A percentile compares a stretch with the other conserved stretches of the same genome.
phyloP scores from a whole-genome alignment of 495 filamentous ascomycete genomes.

The Tuber melanosporum region DNA sequence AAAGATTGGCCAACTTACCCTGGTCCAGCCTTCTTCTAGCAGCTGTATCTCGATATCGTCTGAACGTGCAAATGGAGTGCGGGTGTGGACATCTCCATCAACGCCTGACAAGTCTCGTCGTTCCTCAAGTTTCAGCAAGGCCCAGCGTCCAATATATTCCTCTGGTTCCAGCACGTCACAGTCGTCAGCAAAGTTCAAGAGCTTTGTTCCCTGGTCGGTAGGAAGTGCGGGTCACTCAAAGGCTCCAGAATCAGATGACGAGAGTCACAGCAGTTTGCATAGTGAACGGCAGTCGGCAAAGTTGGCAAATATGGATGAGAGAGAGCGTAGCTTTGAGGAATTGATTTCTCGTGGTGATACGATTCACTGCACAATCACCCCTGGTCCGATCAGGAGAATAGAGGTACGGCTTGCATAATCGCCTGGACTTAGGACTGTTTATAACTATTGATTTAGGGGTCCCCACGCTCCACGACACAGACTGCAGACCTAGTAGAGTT shows the following conservation, averaged over 20 bases:
- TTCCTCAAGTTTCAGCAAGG: slow-evolving; percentile 42
- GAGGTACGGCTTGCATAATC: slow-evolving; percentile 53
- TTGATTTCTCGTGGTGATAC: slow-evolving; percentile 86
- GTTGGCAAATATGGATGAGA: slow-evolving; percentile 46
- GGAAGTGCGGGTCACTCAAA: slow-evolving; percentile 42
- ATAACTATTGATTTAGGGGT: slow-evolving; percentile 13
- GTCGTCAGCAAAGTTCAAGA: slow-evolving; percentile 51
- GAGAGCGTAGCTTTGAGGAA: slow-evolving; percentile 65
- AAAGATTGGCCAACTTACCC: slow-evolving; percentile 39
- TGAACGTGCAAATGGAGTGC: slow-evolving; percentile 26
- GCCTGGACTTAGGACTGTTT: neutral
- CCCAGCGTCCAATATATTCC: slow-evolving; percentile 51
- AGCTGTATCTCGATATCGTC: slow-evolving; percentile 28
- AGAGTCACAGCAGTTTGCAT: slow-evolving; percentile 50
- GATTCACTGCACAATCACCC: slow-evolving; percentile 88
- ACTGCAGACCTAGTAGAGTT: slow-evolving; percentile 64
- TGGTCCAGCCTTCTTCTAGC: slow-evolving; percentile 35
- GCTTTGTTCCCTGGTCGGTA: slow-evolving; percentile 44
- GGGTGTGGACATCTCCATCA: slow-evolving; percentile 36
- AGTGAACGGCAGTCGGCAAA: slow-evolving; percentile 44
- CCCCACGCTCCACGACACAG: slow-evolving; percentile 25
- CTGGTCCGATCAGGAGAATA: slow-evolving; percentile 78
- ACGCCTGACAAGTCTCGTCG: slow-evolving; percentile 39
- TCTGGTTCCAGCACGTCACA: slow-evolving; percentile 52
- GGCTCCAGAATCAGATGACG: slow-evolving; percentile 39